Base-by-base conservation (phyloP, 208 protist genomes). In the Blastocrithidia nonstop region DNA sequence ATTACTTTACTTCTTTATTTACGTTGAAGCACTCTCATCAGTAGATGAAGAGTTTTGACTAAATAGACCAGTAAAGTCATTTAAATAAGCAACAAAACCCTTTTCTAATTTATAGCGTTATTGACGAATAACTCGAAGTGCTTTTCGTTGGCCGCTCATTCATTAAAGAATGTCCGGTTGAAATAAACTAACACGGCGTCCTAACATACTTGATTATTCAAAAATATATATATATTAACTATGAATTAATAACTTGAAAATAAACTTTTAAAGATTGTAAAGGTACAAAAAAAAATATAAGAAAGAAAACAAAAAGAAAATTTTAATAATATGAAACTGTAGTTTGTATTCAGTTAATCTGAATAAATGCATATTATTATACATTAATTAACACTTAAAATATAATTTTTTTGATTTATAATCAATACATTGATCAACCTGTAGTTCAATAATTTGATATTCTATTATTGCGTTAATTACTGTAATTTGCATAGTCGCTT, bases 141-240 rank as follows among this genome's bases (percentile, higher is more conserved):
- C 27, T 3, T 29, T 15, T 38, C 59, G 57, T 33, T 87, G 76
- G 1, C 54, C 23, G 15, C 55, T 38, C 7, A 75, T 24, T 71
- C 73, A 90, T 29, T 87, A 73, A 19, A 90, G 29, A 9, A 90
- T 55, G 48, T 90, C 81, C 3, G 65, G 53, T 49, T 87, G 73
- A 47, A 90, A 75, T 0, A 47, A 45, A 25, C 64, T 4, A 26
- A 56, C 70, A 22, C 61, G 29, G 7, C 9, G 26, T 13, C 39
- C 15, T 20, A 54, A 61, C 70, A 79, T 79, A 6, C 16, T 35
- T 26, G n/a, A n/a, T n/a, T n/a, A n/a, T 41, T 38, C 43, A 27
- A 11, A 39, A 48, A 11, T 17, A 13, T 25, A 6, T 1, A 4
- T 20, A 20, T 32, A 35, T 21, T 31, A 32, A 28, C 4, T n/a